A percentile compares a stretch with the other conserved stretches of the same genome.
phyloP scores from a whole-genome alignment of 495 filamentous ascomycete species.

The Bacidia rubella region DNA sequence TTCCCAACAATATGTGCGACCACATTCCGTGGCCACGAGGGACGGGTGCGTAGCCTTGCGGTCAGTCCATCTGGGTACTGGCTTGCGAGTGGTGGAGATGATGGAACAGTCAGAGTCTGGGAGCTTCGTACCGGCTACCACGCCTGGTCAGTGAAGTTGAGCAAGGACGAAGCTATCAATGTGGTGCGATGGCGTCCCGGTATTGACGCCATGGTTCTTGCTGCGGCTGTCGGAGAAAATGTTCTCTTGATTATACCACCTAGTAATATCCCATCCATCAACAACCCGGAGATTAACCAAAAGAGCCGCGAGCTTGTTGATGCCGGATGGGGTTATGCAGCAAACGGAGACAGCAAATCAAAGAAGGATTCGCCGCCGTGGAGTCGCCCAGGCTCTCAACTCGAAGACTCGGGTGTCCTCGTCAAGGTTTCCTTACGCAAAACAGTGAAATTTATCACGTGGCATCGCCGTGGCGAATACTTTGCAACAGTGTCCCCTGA shows the following conservation, averaged over 20 bases:
- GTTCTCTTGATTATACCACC: conserved; percentile 73
- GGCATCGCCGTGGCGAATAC: conserved; percentile 92
- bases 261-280: conserved; percentile 46
- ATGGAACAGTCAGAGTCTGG: conserved; percentile 87
- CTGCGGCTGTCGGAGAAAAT: conserved; percentile 71
- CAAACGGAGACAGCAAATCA: conserved; percentile 43
- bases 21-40: conserved; percentile 76
- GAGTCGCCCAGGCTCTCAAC: conserved; percentile 59
- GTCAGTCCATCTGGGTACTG: conserved; percentile 66
- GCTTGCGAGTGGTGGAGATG: conserved; percentile 86
- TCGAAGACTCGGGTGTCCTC: conserved; percentile 64
- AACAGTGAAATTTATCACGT: conserved; percentile 77
- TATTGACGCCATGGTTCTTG: conserved; percentile 65
- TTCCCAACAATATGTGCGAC: conserved; percentile 83
- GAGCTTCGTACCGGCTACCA: conserved; percentile 77
- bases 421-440: conserved; percentile 68
- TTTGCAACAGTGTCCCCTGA: conserved; percentile 79
- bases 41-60: conserved; percentile 68
- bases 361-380: conserved; percentile 72
- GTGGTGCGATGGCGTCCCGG: conserved; percentile 80
- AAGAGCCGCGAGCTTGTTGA: conserved; percentile 63
- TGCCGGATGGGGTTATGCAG: conserved; percentile 80
- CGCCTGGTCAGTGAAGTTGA: conserved; percentile 69
- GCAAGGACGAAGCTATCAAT: conserved; percentile 71
- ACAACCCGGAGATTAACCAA: conserved; percentile 57